Conservation (phyloP, 2,329 filamentous ascomycete genomes). For the Colletotrichum karsti region DNA sequence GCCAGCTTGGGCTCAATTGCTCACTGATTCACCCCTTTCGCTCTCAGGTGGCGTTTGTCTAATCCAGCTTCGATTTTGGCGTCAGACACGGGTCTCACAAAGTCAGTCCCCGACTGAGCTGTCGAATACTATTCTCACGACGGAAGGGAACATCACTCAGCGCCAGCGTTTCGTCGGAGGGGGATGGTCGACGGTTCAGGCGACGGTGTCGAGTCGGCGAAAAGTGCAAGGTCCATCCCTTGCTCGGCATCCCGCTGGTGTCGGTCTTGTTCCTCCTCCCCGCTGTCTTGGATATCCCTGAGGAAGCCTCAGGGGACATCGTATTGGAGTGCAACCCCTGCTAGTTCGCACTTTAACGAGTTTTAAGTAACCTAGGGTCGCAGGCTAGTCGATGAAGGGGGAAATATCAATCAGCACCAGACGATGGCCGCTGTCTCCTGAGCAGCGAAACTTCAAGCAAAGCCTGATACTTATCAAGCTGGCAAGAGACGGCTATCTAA, state of each 20-base stretch:
- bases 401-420: too few species aligned
- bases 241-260: not conserved
- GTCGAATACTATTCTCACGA: not conserved
- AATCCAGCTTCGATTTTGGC: not conserved
- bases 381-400: not conserved
- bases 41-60: not conserved
- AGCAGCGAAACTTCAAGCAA: too few species aligned
- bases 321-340: not conserved
- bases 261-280: not conserved
- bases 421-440: too few species aligned
- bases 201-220: constrained; percentile 5
- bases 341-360: not conserved
- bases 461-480: too few species aligned
- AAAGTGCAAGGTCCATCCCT: not conserved
- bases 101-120: not conserved
- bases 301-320: not conserved
- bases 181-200: not conserved
- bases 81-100: not conserved
- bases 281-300: not conserved
- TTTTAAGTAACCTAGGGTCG: not conserved
- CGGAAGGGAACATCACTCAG: not conserved
- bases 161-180: not conserved
- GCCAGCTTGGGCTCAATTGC: not conserved
- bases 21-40: too few species aligned
- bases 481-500: too few species aligned